These are phyloP conservation scores for Dendrobium nobile DNA, from an alignment of 106 monocot species.

Conservation along the genomic window DNA sequence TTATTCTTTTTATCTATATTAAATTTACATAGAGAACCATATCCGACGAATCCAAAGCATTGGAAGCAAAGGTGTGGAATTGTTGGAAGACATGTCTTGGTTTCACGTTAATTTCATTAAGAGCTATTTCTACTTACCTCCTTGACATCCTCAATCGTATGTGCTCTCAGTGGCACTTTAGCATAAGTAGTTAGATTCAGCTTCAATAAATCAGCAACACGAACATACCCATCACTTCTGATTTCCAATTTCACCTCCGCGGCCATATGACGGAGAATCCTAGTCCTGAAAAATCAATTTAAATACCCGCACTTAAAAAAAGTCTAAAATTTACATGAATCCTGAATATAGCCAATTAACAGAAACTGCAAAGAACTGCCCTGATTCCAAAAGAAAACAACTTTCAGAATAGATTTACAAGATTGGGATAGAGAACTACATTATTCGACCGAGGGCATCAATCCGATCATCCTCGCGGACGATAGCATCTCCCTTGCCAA, in stretches of 20 bases:
- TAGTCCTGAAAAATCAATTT: constrained; percentile 27
- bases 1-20: background rate
- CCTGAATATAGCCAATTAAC: background rate
- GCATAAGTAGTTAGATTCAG: constrained; percentile 54
- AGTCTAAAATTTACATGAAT: background rate
- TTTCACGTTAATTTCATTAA: background rate
- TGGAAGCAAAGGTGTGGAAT: constrained; percentile 1
- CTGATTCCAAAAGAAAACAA: background rate
- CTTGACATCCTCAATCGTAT: constrained; percentile 56
- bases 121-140: constrained; percentile 30
- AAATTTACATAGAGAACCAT: background rate
- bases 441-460: constrained; percentile 56
- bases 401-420: background rate
- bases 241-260: constrained; percentile 56
- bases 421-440: constrained; percentile 23
- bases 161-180: constrained; percentile 55
- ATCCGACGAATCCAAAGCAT: background rate
- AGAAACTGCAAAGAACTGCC: background rate
- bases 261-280: constrained; percentile 65
- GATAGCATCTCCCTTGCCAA: constrained; percentile 12
- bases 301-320: background rate
- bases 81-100: background rate
- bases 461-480: constrained; percentile 24
- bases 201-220: constrained; percentile 42
- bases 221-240: constrained; percentile 58